Percentiles rank a stretch among this genome's conserved stretches.
These are phyloP conservation scores for Dentipellis sp. DNA, from an alignment of 768 basidiomycete species.

Conservation along the genomic window DNA sequence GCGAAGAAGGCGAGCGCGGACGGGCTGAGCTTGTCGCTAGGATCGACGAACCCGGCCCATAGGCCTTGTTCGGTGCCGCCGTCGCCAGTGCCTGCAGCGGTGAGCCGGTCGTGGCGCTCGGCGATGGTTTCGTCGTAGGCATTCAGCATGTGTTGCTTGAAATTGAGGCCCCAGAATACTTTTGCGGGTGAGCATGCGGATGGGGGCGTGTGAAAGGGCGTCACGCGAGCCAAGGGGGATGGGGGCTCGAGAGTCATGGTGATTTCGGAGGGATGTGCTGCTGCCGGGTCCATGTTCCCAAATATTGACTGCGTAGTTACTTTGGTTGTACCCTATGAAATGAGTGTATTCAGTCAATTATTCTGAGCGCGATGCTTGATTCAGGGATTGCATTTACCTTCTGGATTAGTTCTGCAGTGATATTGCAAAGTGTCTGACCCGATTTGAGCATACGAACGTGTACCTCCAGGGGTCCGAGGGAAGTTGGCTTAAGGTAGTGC, in stretches of 20 bases:
- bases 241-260: background rate
- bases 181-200: background rate
- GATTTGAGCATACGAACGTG: conserved; percentile 37
- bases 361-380: too few species aligned
- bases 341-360: background rate
- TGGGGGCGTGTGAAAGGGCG: conserved; percentile 1
- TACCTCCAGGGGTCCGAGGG: conserved; percentile 34
- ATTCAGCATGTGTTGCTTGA: background rate
- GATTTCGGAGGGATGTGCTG: background rate
- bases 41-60: conserved; percentile 41
- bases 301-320: background rate
- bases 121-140: background rate
- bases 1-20: conserved; percentile 47
- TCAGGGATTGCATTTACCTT: conserved; percentile 27
- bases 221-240: background rate
- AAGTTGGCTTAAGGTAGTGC: conserved; percentile 43
- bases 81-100: conserved; percentile 34
- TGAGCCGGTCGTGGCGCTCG: conserved; percentile 25
- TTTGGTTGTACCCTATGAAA: background rate
- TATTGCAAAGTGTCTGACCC: conserved; percentile 45
- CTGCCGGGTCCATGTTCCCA: background rate
- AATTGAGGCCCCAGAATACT: background rate
- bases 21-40: conserved; percentile 34
- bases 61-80: conserved; percentile 50
- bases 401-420: conserved; percentile 53